Base-by-base conservation (phyloP, 495 filamentous ascomycete species). In the Cetradonia linearis region DNA sequence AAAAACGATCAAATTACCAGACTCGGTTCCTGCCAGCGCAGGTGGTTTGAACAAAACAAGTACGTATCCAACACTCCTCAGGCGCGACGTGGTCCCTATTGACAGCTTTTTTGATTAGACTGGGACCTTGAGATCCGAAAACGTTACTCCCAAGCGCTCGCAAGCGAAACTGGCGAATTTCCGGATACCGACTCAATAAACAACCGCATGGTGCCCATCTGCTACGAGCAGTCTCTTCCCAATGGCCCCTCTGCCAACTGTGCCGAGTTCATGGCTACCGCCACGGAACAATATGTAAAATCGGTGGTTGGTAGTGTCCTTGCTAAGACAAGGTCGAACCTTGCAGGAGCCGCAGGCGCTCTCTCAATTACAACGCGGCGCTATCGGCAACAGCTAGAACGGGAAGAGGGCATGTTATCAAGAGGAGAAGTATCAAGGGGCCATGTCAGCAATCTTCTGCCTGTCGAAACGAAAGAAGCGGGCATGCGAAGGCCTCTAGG, bases 111-210 rank as follows among this genome's bases (percentile, higher is more conserved):
- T 31, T 37, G 9, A 34, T 20, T 59, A 91, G 87, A 95, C 68
- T 89, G 85, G 82, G 88, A 95, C 63, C 76, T 94, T 44, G 93
- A 96, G 73, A 95, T 96, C 64, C 83, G 90, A 60, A 93, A 94
- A 77, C 88, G 89, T 61, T 98, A 88, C 73, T 83, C 86, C 42
- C 87, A 91, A 66, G 86, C 92, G 14, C 78, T 98, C 31, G 88
- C 87, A 31, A 81, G 84, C 38, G 93, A 97, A 72, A 91, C 91
- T 1, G 87, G 88, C 60, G 93, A 97, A 73, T 96, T 98, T 67
- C 93, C 93, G 16, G 89, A 94, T 64, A 72, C 81, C 11, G 79
- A 83, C 55, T 85, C 83, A 31, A 88, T 98, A 63, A 80, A 88
- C 65, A 78, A 82, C 23, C 87, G 91, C 59, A 94, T 97, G 87